A percentile compares a stretch with the other conserved stretches of the same genome.
phyloP scores from a whole-genome alignment of 768 basidiomycete species.

The Trametes meyenii region DNA sequence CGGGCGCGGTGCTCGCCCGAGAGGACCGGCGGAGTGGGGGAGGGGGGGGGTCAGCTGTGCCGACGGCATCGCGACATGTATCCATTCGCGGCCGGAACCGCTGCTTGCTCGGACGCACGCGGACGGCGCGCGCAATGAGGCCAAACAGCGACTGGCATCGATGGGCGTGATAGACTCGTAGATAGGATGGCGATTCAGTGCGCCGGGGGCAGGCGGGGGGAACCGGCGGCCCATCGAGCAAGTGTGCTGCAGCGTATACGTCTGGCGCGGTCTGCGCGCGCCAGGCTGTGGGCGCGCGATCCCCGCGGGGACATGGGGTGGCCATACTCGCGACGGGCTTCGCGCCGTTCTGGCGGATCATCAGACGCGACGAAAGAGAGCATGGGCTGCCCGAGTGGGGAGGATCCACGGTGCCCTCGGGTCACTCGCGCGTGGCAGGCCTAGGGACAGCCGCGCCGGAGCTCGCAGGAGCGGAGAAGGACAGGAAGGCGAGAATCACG shows the following conservation, averaged over 20 bases:
- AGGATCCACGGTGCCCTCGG: constrained; percentile 19
- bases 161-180: constrained; percentile 14
- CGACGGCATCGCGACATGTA: constrained; percentile 18
- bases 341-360: constrained; percentile 7
- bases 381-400: not conserved
- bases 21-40: too few species aligned
- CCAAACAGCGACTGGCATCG: not conserved
- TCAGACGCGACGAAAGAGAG: not conserved
- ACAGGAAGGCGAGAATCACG: not conserved
- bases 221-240: not conserved
- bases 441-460: not conserved
- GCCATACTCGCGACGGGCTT: not conserved
- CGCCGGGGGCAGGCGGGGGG: not conserved
- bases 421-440: not conserved
- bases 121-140: not conserved
- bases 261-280: not conserved
- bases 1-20: constrained; percentile 1
- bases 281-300: not conserved
- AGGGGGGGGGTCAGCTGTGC: constrained; percentile 17
- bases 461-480: constrained; percentile 9
- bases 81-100: constrained; percentile 12
- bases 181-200: constrained; percentile 19
- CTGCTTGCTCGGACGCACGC: constrained; percentile 7
- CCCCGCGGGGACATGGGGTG: constrained; percentile 10
- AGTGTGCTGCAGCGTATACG: not conserved